These are phyloP conservation scores for Cutaneotrichosporon curvatum DNA, from an alignment of 1,284 basidiomycete genomes.

Conservation along the genomic window DNA sequence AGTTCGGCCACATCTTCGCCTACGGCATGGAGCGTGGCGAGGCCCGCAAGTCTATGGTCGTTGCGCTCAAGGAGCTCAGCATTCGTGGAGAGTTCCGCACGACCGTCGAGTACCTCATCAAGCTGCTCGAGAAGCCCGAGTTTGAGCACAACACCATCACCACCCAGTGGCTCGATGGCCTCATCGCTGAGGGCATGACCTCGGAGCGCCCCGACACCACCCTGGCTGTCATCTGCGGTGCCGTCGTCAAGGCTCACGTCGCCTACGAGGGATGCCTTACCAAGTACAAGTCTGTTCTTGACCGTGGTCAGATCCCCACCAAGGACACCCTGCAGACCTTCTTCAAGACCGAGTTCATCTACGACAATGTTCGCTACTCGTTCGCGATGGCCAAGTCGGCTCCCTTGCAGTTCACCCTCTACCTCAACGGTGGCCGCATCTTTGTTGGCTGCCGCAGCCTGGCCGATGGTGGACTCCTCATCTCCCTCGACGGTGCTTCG, in stretches of 20 bases:
- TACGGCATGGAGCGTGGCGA: constrained; percentile 95
- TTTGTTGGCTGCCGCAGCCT: constrained; percentile 83
- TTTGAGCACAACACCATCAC: constrained; percentile 98
- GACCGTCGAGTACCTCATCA: constrained; percentile 98
- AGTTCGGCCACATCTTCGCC: constrained; percentile 99
- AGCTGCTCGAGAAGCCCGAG: constrained; percentile 89
- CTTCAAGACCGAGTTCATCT: constrained; percentile 96
- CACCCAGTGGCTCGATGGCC: constrained; percentile 95
- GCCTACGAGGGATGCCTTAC: constrained; percentile 81
- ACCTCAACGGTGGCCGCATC: constrained; percentile 88
- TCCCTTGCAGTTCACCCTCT: constrained; percentile 81
- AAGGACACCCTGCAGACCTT: constrained; percentile 94
- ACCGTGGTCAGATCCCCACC: constrained; percentile 92
- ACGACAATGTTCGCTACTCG: constrained; percentile 91
- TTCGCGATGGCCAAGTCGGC: constrained; percentile 93
- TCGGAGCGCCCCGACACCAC: constrained; percentile 90
- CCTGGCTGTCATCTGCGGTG: constrained; percentile 91
- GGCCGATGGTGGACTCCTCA: constrained; percentile 89
- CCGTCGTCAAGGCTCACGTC: constrained; percentile 91
- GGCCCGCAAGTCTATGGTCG: constrained; percentile 98
- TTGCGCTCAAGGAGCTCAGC: constrained; percentile 94
- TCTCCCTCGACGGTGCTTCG: constrained; percentile 85
- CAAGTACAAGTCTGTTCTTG: constrained; percentile 91
- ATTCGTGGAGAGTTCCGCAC: constrained; percentile 99
- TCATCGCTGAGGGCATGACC: constrained; percentile 89